A percentile compares a stretch with the other conserved stretches of the same genome.
Evolutionary conservation across 108 stramenopile species (phyloP).

Genomic region (Pseudonitzschia delicatissima): DNA sequence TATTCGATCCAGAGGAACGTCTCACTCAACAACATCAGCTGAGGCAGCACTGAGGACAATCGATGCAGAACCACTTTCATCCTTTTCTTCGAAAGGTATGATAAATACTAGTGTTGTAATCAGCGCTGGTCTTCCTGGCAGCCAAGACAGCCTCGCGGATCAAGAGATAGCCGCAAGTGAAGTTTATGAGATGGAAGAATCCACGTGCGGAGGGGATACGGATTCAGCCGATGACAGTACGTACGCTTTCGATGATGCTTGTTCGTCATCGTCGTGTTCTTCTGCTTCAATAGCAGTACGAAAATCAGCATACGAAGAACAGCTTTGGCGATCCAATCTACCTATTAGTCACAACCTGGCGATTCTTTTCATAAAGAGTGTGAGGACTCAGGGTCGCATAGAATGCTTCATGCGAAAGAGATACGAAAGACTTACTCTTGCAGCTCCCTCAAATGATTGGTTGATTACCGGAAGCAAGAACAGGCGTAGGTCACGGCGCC

Average conservation of each 20-base stretch:
- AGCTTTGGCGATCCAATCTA: slow-evolving; percentile 5
- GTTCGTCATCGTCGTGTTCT: neutral
- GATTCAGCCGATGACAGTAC: slow-evolving; percentile 16
- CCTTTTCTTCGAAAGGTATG: too few species aligned
- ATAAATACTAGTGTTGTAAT: too few species aligned
- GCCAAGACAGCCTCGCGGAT: too few species aligned
- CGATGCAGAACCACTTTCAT: too few species aligned
- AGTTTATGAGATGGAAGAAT: slow-evolving; percentile 22
- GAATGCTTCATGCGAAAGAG: slow-evolving; percentile 37
- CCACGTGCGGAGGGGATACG: slow-evolving; percentile 23
- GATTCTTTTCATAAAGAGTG: slow-evolving; percentile 18
- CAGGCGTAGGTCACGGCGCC: too few species aligned
- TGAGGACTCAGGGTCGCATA: slow-evolving; percentile 31
- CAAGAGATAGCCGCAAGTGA: too few species aligned
- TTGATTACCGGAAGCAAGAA: too few species aligned
- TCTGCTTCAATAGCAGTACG: neutral
- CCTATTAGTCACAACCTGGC: slow-evolving; percentile 22
- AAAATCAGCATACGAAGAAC: neutral
- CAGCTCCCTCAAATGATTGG: too few species aligned
- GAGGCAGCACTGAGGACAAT: neutral
- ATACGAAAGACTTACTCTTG: too few species aligned
- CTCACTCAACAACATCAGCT: neutral
- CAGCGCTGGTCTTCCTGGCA: too few species aligned
- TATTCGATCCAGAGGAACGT: neutral
- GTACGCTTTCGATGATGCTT: slow-evolving; percentile 16